Evolutionary conservation across 371 early-diverging fungal species (phyloP).

Genomic region (Mucor mucedo): DNA sequence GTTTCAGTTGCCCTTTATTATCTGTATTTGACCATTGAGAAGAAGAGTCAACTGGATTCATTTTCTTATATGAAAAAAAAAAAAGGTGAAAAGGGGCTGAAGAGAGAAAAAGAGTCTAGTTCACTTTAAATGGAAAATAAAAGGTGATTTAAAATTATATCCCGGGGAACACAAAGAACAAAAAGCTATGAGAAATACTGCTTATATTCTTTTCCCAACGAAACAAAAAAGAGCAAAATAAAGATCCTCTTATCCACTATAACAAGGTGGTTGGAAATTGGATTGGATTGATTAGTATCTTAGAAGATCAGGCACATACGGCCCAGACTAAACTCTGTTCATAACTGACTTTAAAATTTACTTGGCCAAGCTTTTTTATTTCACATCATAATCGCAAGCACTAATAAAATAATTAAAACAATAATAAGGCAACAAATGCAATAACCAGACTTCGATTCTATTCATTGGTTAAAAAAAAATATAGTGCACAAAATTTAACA

Average conservation of each 20-base stretch:
- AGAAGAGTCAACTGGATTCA: slow-evolving; percentile 2
- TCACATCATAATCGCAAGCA: slow-evolving; percentile 57
- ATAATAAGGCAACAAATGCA: slow-evolving; percentile 67
- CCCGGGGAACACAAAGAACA: slow-evolving; percentile 4
- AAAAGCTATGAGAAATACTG: no score
- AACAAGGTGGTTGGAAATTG: no score
- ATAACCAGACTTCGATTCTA: slow-evolving; percentile 63
- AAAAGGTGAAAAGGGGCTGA: slow-evolving; percentile 1
- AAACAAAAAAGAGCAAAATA: no score
- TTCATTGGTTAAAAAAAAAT: not conserved
- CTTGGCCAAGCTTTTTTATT: not conserved
- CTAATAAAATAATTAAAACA: slow-evolving; percentile 60
- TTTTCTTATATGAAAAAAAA: not conserved
- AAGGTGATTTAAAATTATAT: slow-evolving; percentile 1
- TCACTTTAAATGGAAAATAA: slow-evolving; percentile 1
- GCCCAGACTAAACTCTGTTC: no score
- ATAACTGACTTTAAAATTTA: no score
- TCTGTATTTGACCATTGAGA: not conserved
- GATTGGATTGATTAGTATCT: no score
- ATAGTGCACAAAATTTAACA: not conserved
- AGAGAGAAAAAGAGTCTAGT: not conserved
- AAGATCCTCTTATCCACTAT: no score
- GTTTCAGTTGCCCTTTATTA: not conserved
- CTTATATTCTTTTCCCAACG: no score
- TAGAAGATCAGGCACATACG: no score